A percentile compares a stretch with the other conserved stretches of the same genome.
These are phyloP conservation scores for Phylloporus scabripes DNA, from an alignment of 768 basidiomycete species.

Conservation along the genomic window DNA sequence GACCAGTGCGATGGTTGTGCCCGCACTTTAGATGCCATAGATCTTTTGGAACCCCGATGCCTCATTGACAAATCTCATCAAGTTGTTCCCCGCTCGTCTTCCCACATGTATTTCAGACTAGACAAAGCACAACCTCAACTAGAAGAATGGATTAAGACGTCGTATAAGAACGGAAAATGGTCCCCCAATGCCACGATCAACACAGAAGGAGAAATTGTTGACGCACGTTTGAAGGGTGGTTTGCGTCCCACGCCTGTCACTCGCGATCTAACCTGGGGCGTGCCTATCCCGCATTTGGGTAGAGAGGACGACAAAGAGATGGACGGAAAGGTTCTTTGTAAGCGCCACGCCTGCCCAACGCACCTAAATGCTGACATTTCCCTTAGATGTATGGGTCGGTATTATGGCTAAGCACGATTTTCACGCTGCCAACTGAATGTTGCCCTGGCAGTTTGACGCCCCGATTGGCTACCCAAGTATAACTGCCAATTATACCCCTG, in stretches of 20 bases:
- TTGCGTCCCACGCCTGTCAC: conserved; percentile 88
- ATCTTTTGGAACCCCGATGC: conserved; percentile 93
- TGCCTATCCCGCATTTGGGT: conserved; percentile 75
- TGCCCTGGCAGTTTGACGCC: conserved; percentile 76
- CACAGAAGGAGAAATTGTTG: conserved; percentile 79
- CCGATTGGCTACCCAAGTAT: conserved; percentile 97
- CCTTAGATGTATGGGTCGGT: conserved; percentile 87
- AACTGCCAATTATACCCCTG: conserved; percentile 88
- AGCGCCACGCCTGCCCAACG: conserved; percentile 31
- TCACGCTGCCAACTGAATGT: not conserved
- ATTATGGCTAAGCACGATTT: not conserved
- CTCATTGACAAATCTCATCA: conserved; percentile 76
- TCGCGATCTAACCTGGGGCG: conserved; percentile 93
- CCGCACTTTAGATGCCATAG: conserved; percentile 87
- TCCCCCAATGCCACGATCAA: conserved; percentile 89
- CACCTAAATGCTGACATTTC: conserved; percentile 3
- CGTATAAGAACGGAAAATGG: conserved; percentile 84
- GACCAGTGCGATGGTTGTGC: conserved; percentile 97
- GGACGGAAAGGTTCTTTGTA: conserved; percentile 93
- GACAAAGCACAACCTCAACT: conserved; percentile 76
- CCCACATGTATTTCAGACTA: conserved; percentile 89
- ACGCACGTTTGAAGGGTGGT: conserved; percentile 81
- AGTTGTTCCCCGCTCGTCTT: conserved; percentile 68
- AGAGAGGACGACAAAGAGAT: conserved; percentile 76
- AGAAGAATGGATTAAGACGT: conserved; percentile 82